Evolutionary conservation across 768 basidiomycete genomes (phyloP), one percentile per base, ranked within the genome.

Genomic region (Mrakia blollopis): DNA sequence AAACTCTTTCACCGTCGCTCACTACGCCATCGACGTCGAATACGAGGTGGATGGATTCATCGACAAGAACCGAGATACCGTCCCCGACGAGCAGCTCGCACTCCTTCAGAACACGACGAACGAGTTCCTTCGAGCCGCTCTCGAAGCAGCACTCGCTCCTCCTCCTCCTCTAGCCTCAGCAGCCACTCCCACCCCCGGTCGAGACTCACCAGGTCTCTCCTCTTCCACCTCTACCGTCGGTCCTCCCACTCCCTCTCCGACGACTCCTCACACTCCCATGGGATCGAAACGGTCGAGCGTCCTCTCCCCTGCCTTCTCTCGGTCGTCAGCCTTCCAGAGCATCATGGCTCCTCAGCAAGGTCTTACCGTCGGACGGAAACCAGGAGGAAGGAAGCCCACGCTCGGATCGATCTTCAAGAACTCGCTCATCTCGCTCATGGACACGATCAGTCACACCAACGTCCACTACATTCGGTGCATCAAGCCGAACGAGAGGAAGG

Each of bases 401-500:
- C 91, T 98, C 79, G 97, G 96, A 35, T 95, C 93, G 9, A 99
- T 99, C 83, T 99, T 99, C 88, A 99, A 99, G 83, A 89, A 91
- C 2, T 98, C 95, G 0, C 85, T 99, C 72, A 91, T 92, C 82
- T 91, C 89, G 68, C 86, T 99, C 62, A 99, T 99, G 96, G 94
- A 97, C 52, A 99, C 97, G 0, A 90, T 99, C 79, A 91, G 92
- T 81, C 91, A 92, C 77, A 99, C 97, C 18, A 98, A 99, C 81
- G 97, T 98, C 0, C 97, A 99, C 82, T 99, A 99, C 82, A 99
- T 99, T 82, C 90, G 97, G 67, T 99, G 97, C 84, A 98, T 99
- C 86, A 99, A 99, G 84, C 97, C 97, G 3, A 99, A 99, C 83
- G 97, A 99, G 82, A 87, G 88, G 79, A 99, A 99, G 86, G 89